These are phyloP conservation scores for Populus deltoides DNA, from an alignment of 345 rosid species.

Conservation along the genomic window DNA sequence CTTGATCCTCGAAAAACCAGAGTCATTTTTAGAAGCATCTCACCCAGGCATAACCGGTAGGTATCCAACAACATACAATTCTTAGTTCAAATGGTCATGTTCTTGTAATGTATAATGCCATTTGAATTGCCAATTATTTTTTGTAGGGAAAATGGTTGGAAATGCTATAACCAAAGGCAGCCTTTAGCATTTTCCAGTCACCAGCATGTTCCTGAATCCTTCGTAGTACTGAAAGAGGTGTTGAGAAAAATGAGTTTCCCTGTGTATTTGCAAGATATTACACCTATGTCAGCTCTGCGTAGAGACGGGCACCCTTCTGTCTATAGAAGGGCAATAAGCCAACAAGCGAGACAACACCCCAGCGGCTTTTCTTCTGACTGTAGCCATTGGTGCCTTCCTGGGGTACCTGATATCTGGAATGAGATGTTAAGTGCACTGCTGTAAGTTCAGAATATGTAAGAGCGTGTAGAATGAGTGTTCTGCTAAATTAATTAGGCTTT, in stretches of 20 bases:
- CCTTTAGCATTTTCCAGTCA: slow-evolving; percentile 60
- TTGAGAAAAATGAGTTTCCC: slow-evolving; percentile 68
- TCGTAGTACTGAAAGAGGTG: slow-evolving; percentile 66
- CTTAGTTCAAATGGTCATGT: background rate
- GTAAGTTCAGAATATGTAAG: slow-evolving; percentile 10
- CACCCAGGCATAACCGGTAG: slow-evolving; percentile 70
- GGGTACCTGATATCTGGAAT: slow-evolving; percentile 92
- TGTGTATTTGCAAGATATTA: slow-evolving; percentile 70
- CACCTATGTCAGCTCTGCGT: slow-evolving; percentile 72
- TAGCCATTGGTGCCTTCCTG: slow-evolving; percentile 98
- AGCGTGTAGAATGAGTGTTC: slow-evolving; percentile 16
- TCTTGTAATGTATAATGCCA: background rate
- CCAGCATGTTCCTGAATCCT: slow-evolving; percentile 58
- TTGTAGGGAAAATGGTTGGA: slow-evolving; percentile 77
- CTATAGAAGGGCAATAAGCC: slow-evolving; percentile 54
- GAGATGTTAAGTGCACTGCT: slow-evolving; percentile 70
- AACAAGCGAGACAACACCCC: slow-evolving; percentile 49
- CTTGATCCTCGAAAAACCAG: slow-evolving; percentile 49
- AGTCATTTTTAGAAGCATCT: slow-evolving; percentile 69
- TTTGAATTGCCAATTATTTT: background rate
- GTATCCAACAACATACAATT: background rate
- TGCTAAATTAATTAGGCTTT: slow-evolving; percentile 3
- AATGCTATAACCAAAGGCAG: slow-evolving; percentile 73
- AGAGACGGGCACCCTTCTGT: slow-evolving; percentile 93
- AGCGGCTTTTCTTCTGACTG: slow-evolving; percentile 61